Percentiles rank a stretch among this genome's conserved stretches.
Evolutionary conservation across 352 stramenopile species (phyloP).

Genomic region (Aphanomyces astaci): DNA sequence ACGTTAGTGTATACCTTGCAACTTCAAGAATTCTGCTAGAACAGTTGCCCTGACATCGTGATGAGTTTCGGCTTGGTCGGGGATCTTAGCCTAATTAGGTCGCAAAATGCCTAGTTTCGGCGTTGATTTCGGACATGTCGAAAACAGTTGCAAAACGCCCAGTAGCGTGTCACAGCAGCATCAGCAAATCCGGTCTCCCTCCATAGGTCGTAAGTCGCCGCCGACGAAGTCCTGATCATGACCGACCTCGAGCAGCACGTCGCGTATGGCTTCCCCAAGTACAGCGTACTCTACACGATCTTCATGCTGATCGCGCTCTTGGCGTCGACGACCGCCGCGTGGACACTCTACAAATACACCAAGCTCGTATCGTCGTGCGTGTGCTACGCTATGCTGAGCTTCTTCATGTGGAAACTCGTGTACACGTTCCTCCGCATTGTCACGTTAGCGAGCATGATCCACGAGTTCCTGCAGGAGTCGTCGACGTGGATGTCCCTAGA

Average conservation of each 20-base stretch:
- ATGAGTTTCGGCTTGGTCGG: too few species aligned
- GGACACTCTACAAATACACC: not conserved
- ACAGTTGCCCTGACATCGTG: too few species aligned
- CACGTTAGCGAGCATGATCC: not conserved
- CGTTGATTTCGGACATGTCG: too few species aligned
- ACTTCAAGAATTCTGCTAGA: too few species aligned
- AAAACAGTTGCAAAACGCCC: not conserved
- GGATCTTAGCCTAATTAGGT: too few species aligned
- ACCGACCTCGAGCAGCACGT: not conserved
- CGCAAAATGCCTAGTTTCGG: too few species aligned
- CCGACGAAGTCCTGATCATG: not conserved
- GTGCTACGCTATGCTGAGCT: slow-evolving; percentile 10
- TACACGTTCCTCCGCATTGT: not conserved
- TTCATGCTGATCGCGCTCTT: not conserved
- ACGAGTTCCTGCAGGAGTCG: not conserved
- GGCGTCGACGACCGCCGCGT: not conserved
- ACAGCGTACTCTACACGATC: not conserved
- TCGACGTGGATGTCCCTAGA: not conserved
- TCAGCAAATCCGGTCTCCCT: too few species aligned
- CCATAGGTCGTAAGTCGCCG: too few species aligned
- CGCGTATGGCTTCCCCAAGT: not conserved
- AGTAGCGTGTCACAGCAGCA: not conserved
- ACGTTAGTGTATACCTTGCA: too few species aligned
- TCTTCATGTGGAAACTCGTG: slow-evolving; percentile 15
- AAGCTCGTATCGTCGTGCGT: slow-evolving; percentile 11